Evolutionary conservation across 2,329 filamentous ascomycete species (phyloP).

Genomic region (Didymella glomerata): DNA sequence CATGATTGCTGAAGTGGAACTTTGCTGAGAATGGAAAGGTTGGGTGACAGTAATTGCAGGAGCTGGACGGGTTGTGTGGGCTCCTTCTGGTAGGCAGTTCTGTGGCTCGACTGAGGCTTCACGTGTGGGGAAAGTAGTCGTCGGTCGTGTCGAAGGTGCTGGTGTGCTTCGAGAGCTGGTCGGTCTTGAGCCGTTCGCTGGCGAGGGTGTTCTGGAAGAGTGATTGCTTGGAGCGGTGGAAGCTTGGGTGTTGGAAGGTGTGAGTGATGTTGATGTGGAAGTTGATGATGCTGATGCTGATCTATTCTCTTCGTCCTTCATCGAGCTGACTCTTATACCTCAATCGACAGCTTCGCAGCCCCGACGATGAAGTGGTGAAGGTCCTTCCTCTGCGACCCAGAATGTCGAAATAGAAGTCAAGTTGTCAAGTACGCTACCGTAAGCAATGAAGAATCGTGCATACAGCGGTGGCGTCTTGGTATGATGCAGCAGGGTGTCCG

Average conservation of each 20-base stretch:
- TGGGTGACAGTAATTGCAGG: conserved; percentile 26
- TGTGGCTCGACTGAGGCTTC: conserved; percentile 26
- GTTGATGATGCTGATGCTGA: conserved; percentile 1
- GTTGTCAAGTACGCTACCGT: conserved; percentile 32
- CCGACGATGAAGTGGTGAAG: conserved; percentile 18
- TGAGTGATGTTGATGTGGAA: conserved; percentile 15
- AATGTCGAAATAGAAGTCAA: conserved; percentile 34
- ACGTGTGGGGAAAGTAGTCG: conserved; percentile 13
- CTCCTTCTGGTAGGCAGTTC: background rate
- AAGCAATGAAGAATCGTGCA: conserved; percentile 42
- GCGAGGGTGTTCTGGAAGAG: conserved; percentile 29
- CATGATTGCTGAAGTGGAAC: conserved; percentile 31
- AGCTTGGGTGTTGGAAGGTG: background rate
- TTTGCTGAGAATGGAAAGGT: conserved; percentile 21
- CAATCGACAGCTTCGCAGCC: conserved; percentile 15
- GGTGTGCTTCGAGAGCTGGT: conserved; percentile 17
- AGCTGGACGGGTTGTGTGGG: conserved; percentile 27
- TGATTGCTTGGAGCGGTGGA: conserved; percentile 14
- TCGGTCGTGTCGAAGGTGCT: conserved; percentile 21
- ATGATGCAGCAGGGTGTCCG: conserved; percentile 31
- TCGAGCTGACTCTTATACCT: conserved; percentile 35
- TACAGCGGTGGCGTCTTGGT: conserved; percentile 28
- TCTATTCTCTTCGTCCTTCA: background rate
- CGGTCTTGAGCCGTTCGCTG: conserved; percentile 36
- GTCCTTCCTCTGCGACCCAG: conserved; percentile 28